A percentile compares a stretch with the other conserved stretches of the same genome.
These are phyloP conservation scores for Sporothrix pallida DNA, from an alignment of 2,329 filamentous ascomycete species.

Conservation along the genomic window DNA sequence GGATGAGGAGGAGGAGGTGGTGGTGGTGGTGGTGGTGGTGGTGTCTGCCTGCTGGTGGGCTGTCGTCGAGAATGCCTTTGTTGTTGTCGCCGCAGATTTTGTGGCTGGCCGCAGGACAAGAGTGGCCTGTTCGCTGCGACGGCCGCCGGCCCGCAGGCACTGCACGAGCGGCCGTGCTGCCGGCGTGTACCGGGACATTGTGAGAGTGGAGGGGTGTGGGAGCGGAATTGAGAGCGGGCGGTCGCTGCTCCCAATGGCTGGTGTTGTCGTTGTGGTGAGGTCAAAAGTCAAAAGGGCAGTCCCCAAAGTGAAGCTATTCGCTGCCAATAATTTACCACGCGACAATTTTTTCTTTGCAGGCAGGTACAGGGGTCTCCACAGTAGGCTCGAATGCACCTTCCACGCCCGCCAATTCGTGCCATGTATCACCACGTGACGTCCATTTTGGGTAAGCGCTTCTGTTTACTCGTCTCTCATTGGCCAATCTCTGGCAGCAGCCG, in stretches of 20 bases:
- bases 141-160: constrained; percentile 33
- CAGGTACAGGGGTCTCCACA: background rate
- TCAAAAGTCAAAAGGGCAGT: background rate
- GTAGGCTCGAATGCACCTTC: background rate
- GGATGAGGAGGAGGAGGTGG: constrained; percentile 10
- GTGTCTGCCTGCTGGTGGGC: constrained; percentile 2
- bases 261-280: background rate
- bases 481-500: background rate
- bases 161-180: constrained; percentile 38
- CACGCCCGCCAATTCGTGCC: background rate
- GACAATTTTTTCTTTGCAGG: constrained; percentile 30
- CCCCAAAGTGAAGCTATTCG: constrained; percentile 28
- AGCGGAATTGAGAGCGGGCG: background rate
- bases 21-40: constrained; percentile 22
- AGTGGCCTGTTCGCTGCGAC: constrained; percentile 15
- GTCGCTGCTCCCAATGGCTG: background rate
- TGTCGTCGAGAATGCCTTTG: constrained; percentile 24
- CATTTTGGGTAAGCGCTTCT: background rate
- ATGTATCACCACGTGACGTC: background rate
- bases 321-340: constrained; percentile 26
- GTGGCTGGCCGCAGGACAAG: constrained; percentile 24
- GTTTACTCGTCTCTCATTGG: background rate
- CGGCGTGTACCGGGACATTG: constrained; percentile 37
- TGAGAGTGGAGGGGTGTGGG: background rate
- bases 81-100: background rate